phyloP scores from a whole-genome alignment of 2,329 filamentous ascomycete genomes.

The Verticillium klebahnii region DNA sequence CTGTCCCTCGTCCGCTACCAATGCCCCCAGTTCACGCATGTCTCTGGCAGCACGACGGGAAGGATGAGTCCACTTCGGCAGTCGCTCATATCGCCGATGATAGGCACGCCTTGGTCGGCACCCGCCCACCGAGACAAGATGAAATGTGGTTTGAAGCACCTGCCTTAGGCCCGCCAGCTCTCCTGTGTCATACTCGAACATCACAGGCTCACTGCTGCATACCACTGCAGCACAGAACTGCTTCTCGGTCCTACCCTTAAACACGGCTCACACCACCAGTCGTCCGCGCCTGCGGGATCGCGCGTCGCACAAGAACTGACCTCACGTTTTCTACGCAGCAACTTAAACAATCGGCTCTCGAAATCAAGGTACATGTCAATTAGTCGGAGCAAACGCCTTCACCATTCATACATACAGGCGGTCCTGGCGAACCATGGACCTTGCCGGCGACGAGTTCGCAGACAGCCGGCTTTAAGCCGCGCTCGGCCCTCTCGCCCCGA shows the following conservation, averaged over 20 bases:
- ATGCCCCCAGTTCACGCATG: too few relatives aligned
- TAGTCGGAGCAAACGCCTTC: constrained; percentile 13
- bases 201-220: too few relatives aligned
- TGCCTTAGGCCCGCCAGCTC: too few relatives aligned
- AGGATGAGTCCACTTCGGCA: not conserved
- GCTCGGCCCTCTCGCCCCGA: not conserved
- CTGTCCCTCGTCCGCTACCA: not conserved
- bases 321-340: not conserved
- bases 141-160: too few relatives aligned
- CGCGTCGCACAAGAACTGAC: not conserved
- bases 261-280: not conserved
- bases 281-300: not conserved
- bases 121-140: not conserved
- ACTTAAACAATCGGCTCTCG: not conserved
- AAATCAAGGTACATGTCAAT: constrained; percentile 8
- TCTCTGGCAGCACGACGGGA: too few relatives aligned
- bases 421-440: not conserved
- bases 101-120: not conserved
- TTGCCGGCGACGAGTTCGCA: not conserved
- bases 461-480: not conserved
- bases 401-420: constrained; percentile 15
- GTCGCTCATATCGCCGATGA: not conserved
- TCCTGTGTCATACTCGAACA: too few relatives aligned
- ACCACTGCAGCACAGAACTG: too few relatives aligned
- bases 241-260: too few relatives aligned